Evolutionary conservation across 2,329 filamentous ascomycete genomes (phyloP).

Genomic region (Rhynchosporium agropyri): DNA sequence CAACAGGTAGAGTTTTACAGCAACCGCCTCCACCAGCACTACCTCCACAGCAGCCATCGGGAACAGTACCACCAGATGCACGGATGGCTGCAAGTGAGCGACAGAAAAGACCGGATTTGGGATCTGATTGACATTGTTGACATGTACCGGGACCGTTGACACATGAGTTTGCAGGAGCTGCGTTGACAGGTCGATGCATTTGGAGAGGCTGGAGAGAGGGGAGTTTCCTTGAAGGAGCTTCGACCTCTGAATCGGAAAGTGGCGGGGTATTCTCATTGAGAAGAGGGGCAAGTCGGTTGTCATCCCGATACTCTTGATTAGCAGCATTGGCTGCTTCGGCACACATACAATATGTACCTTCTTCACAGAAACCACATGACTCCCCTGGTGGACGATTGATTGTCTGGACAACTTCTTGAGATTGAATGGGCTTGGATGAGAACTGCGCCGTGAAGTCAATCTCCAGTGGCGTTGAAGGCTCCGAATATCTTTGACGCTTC

Average conservation of each 20-base stretch:
- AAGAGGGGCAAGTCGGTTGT: constrained; percentile 47
- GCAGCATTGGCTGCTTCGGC: constrained; percentile 56
- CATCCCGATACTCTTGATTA: constrained; percentile 39
- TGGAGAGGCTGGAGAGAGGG: constrained; percentile 48
- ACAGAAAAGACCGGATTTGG: constrained; percentile 81
- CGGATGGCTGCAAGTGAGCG: constrained; percentile 71
- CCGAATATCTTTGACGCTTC: constrained; percentile 59
- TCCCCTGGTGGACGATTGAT: constrained; percentile 56
- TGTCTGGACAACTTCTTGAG: constrained; percentile 32
- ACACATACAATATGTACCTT: constrained; percentile 81
- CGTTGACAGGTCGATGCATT: constrained; percentile 38
- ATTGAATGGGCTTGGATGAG: constrained; percentile 46
- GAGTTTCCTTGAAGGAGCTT: constrained; percentile 62
- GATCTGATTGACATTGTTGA: constrained; percentile 75
- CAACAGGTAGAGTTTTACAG: constrained; percentile 52
- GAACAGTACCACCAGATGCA: constrained; percentile 41
- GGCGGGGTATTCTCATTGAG: constrained; percentile 55
- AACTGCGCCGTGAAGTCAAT: constrained; percentile 75
- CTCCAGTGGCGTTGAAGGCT: constrained; percentile 56
- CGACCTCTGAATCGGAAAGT: constrained; percentile 56
- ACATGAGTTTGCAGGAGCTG: constrained; percentile 37
- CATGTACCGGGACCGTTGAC: constrained; percentile 75
- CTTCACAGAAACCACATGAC: constrained; percentile 79
- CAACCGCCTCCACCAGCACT: constrained; percentile 62
- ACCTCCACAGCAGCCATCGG: constrained; percentile 65